phyloP scores from a whole-genome alignment of 2,329 filamentous ascomycete genomes.

The Fusarium sp. region DNA sequence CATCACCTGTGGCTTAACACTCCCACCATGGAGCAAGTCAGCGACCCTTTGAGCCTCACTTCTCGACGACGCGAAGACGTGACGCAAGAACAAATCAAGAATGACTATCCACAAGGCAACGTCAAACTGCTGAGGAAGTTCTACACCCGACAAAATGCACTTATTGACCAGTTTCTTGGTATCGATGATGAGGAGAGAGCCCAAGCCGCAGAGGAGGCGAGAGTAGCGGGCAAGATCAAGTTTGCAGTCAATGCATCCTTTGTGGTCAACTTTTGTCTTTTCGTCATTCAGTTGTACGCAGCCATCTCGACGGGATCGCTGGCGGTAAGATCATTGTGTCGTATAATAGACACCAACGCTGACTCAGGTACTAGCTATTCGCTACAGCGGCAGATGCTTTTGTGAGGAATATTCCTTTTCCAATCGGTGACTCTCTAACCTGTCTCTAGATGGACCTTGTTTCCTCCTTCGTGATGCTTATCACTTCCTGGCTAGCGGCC shows the following conservation, averaged over 20 bases:
- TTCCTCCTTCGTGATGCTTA: neutral
- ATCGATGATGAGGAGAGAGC: neutral
- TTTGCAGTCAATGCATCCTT: conserved; percentile 7
- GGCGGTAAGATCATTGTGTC: neutral
- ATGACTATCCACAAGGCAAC: neutral
- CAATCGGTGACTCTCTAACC: neutral
- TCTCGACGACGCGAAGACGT: neutral
- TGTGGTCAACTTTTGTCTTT: conserved; percentile 7
- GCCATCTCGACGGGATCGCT: neutral
- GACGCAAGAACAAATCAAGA: neutral
- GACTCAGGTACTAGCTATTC: neutral
- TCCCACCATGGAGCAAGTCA: neutral
- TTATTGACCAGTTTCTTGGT: neutral
- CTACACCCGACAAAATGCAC: neutral
- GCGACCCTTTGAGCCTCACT: neutral
- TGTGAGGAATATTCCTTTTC: neutral
- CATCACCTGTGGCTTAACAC: neutral
- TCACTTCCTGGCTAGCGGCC: neutral
- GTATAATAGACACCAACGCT: fast-evolving
- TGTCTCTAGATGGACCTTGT: neutral
- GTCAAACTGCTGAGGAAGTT: neutral
- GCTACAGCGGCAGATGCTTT: neutral
- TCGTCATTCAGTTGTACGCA: neutral
- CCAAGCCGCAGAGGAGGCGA: neutral
- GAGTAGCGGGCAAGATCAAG: conserved; percentile 3